Base-by-base conservation (phyloP, 2,329 filamentous ascomycete species). In the Curvularia eragrostidis region DNA sequence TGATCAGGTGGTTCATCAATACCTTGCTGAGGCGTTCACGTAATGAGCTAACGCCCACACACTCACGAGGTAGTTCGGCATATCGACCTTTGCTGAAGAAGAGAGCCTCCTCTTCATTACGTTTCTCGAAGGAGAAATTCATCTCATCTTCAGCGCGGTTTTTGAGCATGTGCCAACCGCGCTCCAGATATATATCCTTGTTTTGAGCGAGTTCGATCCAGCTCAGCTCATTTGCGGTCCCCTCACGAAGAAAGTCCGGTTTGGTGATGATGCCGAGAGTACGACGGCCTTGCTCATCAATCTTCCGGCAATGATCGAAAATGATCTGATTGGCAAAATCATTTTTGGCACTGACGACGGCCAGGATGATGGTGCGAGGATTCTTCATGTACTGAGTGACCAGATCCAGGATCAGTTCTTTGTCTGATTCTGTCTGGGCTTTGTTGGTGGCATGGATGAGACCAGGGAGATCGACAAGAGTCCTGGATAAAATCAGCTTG, bases 181-280 rank as follows among this genome's bases (percentile, higher is more conserved):
- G 77, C 24, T 76, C 66, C 32, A 82, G 71, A 13, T 68, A 63
- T 41, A 80, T 70, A 44, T 80, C 69, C 21, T 75, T 68, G 61
- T 81, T 80, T 51, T 71, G 69, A 0, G 75, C 77, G 0, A 81
- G 57, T 5, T 76, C 67, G 18, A 82, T 60, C 57, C 78, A 83
- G 1, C 59, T 69, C 1, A 54, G 60, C 55, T 85, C 79, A 5
- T 79, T 77, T 0, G 85, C 79, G 4, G 78, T 77, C 0, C 77
- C 78, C 0, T 71, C 51, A 0, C 63, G 65, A 0, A 83, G 68
- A 3, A 72, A 69, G 58, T 87, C 84, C 0, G 83, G 82, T 64
- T 87, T 87, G 0, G 85, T 88, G 53, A 88, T 80, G 54, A 88
- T 81, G 0, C 85, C 83, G 0, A 87, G 71, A 0, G 85, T 87